Evolutionary conservation across 2,329 filamentous ascomycete genomes (phyloP).

Genomic region (Fusarium palustre): DNA sequence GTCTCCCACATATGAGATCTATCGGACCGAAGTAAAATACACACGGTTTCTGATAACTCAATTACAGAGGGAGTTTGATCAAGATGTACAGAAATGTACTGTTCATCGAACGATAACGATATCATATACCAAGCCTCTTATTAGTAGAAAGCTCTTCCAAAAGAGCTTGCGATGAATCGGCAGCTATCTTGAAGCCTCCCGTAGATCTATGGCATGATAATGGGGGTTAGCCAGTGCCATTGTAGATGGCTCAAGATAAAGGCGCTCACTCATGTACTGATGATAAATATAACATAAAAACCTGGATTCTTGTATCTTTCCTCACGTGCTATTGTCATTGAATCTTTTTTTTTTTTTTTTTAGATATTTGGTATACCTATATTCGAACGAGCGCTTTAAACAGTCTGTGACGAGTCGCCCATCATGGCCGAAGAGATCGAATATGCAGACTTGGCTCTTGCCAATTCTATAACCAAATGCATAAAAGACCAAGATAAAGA

Average conservation of each 20-base stretch:
- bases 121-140: not conserved
- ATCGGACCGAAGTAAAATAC: not conserved
- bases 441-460: not conserved
- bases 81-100: not conserved
- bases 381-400: not conserved
- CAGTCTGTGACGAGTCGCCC: fast-evolving
- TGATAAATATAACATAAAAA: not conserved
- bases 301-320: not conserved
- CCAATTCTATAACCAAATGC: not conserved
- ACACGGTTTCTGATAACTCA: not conserved
- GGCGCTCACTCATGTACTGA: not conserved
- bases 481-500: not conserved
- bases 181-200: not conserved
- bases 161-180: not conserved
- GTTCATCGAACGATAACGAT: not conserved
- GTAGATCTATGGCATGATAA: not conserved
- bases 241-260: not conserved
- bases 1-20: not conserved
- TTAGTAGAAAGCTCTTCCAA: not conserved
- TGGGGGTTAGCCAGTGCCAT: not conserved
- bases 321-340: not conserved
- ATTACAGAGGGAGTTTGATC: not conserved
- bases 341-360: not conserved
- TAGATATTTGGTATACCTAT: too few relatives aligned
- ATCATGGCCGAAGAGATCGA: not conserved